Evolutionary conservation across 192 early-diverging fungal species (phyloP), one percentile per base, ranked within the genome.

Genomic region (Coemansia sp.): DNA sequence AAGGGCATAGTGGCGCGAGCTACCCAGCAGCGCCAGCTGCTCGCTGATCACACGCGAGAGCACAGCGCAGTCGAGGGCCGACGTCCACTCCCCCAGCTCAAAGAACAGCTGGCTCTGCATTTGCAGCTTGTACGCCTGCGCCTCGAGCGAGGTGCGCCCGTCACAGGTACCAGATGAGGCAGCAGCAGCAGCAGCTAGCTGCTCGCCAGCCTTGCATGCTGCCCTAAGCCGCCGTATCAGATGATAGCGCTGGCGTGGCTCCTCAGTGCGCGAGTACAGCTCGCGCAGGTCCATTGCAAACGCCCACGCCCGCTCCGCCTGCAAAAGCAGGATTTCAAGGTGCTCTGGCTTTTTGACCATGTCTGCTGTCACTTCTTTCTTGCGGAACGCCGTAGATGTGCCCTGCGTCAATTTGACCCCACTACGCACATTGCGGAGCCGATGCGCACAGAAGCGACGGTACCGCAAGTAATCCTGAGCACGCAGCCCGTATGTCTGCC

Each of bases 241-340:
- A 33, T 82, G 80, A 52, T 82, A 77, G 55, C 66, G 68, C 66
- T 82, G 80, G 26, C 80, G 75, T 16, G 80, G 72, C 68, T 82
- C 80, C 59, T 82, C 80, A 10, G 80, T 82, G 60, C 75, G 67
- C 38, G 75, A 61, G 60, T 74, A 68, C 63, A 69, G 72, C 69
- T 82, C 80, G 63, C 76, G 75, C 4, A 82, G 72, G 35, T 82
- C 72, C 80, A 82, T 82, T 16, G 80, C 75, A 49, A 66, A 77
- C 2, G 80, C 80, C 80, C 80, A 82, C 5, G 80, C 76, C 17
- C 80, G 75, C 73, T 82, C 80, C 3, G 75, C 69, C 50, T 78
- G 72, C 4, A 82, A 70, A 16, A 82, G 50, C 38, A 77, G 69
- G 21, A 78, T 59, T 32, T 82, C 80, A 2, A 82, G 42, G 35